A percentile compares a stretch with the other conserved stretches of the same genome.
phyloP scores from a whole-genome alignment of 148 eudicot species.

The Oxyria digyna region DNA sequence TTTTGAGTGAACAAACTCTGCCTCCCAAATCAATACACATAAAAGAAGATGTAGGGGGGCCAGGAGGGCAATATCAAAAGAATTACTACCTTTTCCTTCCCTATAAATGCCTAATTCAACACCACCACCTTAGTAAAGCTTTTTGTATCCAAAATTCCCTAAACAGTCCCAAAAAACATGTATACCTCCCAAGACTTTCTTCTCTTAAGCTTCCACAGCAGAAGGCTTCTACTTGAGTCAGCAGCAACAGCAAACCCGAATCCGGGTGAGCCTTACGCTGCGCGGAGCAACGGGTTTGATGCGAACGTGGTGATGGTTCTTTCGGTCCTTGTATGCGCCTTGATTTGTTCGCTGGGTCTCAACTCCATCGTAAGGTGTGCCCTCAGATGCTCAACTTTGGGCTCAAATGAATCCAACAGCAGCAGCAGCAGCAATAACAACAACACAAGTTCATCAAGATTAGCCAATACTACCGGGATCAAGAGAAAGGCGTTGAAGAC shows the following conservation, averaged over 20 bases:
- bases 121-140: background rate
- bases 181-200: conserved; percentile 27
- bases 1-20: background rate
- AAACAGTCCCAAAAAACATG: conserved; percentile 13
- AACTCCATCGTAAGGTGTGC: conserved; percentile 68
- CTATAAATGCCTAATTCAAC: background rate
- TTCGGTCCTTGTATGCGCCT: conserved; percentile 72
- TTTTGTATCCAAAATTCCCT: background rate
- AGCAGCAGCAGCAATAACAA: conserved; percentile 13
- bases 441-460: conserved; percentile 11
- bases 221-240: conserved; percentile 42
- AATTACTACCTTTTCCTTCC: background rate
- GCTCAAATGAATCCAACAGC: conserved; percentile 18
- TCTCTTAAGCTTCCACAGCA: conserved; percentile 15
- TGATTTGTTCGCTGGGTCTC: conserved; percentile 70
- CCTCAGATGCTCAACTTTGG: conserved; percentile 48
- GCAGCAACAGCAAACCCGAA: conserved; percentile 21
- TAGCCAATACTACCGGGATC: conserved; percentile 64
- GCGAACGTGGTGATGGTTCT: conserved; percentile 81
- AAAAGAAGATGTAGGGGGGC: background rate
- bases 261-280: conserved; percentile 19
- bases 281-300: conserved; percentile 36
- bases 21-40: background rate
- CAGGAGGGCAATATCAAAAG: background rate
- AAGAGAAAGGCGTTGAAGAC: conserved; percentile 64